Percentiles rank a stretch among this genome's conserved stretches.
Conservation (phyloP, 352 stramenopile species). For the Phytophthora pisi region DNA sequence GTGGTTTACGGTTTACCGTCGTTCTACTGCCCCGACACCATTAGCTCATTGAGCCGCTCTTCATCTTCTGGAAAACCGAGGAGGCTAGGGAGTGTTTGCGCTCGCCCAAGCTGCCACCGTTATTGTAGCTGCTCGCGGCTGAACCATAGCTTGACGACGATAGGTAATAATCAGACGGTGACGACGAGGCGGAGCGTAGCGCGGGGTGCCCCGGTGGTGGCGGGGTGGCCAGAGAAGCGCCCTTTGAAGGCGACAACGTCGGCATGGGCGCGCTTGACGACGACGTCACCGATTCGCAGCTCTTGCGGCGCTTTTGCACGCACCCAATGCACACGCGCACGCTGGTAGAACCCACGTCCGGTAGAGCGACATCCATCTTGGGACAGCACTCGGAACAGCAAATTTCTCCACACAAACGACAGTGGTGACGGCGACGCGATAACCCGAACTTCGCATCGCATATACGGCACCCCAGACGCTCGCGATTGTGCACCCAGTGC, state of each 20-base stretch:
- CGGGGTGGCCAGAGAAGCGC: conserved; percentile 16
- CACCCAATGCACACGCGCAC: conserved; percentile 75
- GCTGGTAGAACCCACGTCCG: conserved; percentile 60
- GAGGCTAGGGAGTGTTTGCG: conserved; percentile 59
- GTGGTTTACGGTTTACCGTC: background rate
- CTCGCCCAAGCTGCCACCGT: conserved; percentile 48
- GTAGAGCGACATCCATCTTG: conserved; percentile 82
- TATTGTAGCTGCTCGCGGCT: conserved; percentile 31
- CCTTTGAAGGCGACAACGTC: conserved; percentile 33
- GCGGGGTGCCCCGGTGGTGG: conserved; percentile 27
- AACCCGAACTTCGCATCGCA: conserved; percentile 73
- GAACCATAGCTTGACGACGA: conserved; percentile 48
- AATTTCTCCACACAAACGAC: conserved; percentile 77
- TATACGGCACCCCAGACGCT: conserved; percentile 59
- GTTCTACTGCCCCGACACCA: background rate
- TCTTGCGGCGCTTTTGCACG: conserved; percentile 64
- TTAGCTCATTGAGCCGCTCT: conserved; percentile 41
- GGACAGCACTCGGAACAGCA: conserved; percentile 79
- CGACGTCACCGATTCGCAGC: conserved; percentile 37
- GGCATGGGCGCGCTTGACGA: conserved; percentile 31
- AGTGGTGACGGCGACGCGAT: conserved; percentile 79
- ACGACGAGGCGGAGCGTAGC: conserved; percentile 39
- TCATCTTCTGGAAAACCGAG: conserved; percentile 66
- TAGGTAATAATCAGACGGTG: conserved; percentile 54
- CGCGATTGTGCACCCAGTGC: conserved; percentile 72